Percentiles rank a stretch among this genome's conserved stretches.
These are phyloP conservation scores for Quercus phellos DNA, from an alignment of 331 rosid species.

Conservation along the genomic window DNA sequence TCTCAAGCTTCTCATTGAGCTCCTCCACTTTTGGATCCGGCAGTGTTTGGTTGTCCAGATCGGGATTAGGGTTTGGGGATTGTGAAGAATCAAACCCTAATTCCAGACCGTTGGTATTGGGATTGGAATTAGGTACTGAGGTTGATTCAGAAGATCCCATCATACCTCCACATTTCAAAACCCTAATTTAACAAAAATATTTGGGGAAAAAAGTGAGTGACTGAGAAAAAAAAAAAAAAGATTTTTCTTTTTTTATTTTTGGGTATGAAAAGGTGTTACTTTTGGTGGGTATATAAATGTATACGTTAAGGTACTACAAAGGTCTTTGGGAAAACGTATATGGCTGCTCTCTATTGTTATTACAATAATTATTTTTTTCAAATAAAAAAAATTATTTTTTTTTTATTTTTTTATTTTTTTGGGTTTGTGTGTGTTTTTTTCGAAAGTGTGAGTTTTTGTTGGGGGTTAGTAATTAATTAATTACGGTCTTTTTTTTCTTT, in stretches of 20 bases:
- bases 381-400: too few relatives aligned
- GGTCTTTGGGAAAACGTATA: too few relatives aligned
- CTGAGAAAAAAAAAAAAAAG: not conserved
- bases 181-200: slow-evolving; percentile 44
- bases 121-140: slow-evolving; percentile 17
- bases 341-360: too few relatives aligned
- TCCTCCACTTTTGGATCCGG: slow-evolving; percentile 30
- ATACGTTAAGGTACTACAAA: not conserved
- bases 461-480: too few relatives aligned
- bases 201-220: not conserved
- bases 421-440: too few relatives aligned
- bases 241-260: too few relatives aligned
- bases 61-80: slow-evolving; percentile 24
- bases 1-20: slow-evolving; percentile 30
- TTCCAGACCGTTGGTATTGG: slow-evolving; percentile 1
- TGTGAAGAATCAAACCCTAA: slow-evolving; percentile 13
- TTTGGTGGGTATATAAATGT: not conserved
- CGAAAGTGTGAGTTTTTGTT: too few relatives aligned
- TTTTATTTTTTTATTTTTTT: too few relatives aligned
- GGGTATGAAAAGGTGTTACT: not conserved
- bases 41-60: slow-evolving; percentile 30
- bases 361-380: too few relatives aligned
- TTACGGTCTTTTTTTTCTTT: too few relatives aligned
- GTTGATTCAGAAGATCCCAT: slow-evolving; percentile 63
- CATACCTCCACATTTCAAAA: slow-evolving; percentile 82